Evolutionary conservation across 768 basidiomycete species (phyloP).

Genomic region (Tylopilus sp.): DNA sequence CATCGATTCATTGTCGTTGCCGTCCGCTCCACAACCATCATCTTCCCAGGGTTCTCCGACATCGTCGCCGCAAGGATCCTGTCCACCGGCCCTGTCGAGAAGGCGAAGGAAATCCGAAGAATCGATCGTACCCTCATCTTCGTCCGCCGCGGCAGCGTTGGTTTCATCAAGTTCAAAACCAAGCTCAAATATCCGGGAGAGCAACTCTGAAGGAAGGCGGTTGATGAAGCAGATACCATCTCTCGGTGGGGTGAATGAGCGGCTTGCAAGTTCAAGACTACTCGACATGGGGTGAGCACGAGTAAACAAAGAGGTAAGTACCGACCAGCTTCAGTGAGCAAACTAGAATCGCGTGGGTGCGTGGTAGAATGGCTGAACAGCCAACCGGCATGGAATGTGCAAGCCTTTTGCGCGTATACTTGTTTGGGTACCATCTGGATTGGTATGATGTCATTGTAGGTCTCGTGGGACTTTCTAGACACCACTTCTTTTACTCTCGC

Average conservation of each 20-base stretch:
- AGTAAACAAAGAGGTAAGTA: not conserved
- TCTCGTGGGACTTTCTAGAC: too few relatives aligned
- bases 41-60: conserved; percentile 23
- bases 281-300: not conserved
- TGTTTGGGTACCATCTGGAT: too few relatives aligned
- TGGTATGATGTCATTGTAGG: too few relatives aligned
- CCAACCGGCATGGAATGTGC: too few relatives aligned
- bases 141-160: too few relatives aligned
- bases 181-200: conserved; percentile 51
- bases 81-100: not conserved
- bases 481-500: too few relatives aligned
- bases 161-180: conserved; percentile 38
- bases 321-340: not conserved
- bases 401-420: too few relatives aligned
- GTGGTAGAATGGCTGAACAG: too few relatives aligned
- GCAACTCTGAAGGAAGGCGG: conserved; percentile 52
- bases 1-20: not conserved
- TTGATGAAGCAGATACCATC: conserved; percentile 45
- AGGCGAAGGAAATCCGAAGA: not conserved
- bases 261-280: conserved; percentile 26
- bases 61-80: too few relatives aligned
- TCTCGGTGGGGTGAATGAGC: conserved; percentile 46
- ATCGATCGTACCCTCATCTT: not conserved
- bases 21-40: not conserved
- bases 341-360: not conserved